Evolutionary conservation across 2,329 filamentous ascomycete species (phyloP), one percentile per base, ranked within the genome.

Genomic region (Neobulgaria alba): DNA sequence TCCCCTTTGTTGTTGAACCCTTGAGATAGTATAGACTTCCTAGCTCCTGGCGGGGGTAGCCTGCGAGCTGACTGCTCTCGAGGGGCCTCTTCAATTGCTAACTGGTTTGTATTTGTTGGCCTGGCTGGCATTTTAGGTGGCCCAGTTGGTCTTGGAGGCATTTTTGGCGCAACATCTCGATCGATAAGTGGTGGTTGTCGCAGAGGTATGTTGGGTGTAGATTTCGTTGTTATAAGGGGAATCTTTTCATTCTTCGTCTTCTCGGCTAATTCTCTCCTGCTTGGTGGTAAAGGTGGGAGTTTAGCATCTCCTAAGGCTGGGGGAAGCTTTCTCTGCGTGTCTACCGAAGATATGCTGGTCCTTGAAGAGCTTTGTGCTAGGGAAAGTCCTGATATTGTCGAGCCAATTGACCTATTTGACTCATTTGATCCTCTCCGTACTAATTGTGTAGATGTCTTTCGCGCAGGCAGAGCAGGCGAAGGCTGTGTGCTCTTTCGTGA

Each of bases 251-350:
- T 19, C 30, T 45, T 47, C 2, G 68, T 67, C 44, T 46, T 53
- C 41, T 57, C 49, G 18, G 80, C 75, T 2, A 64, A 60, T 42
- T 79, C 75, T 31, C 69, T 66, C 46, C 65, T 67, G 1, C 70
- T 67, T 0, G 75, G 75, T 0, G 76, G 77, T 26, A 81, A 58
- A 9, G 70, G 67, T 0, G 76, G 77, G 9, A 81, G 62, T 36
- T 68, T 72, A n/a, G 73, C 64, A 23, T 71, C 65, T 38, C 76
- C 74, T 35, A 75, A 66, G 0, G 69, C 57, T 2, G 77, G 76
- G 2, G 77, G 74, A 16, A 81, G 57, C 39, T 69, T 75, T 45
- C 74, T 46, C 3, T 33, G 30, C 12, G 26, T 21, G n/a, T 62
- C 48, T 9, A 60, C 58, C 1, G 72, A 71, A 7, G 63, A 61